phyloP scores from a whole-genome alignment of 2,329 filamentous ascomycete species.

The Aureobasidium uvarum region DNA sequence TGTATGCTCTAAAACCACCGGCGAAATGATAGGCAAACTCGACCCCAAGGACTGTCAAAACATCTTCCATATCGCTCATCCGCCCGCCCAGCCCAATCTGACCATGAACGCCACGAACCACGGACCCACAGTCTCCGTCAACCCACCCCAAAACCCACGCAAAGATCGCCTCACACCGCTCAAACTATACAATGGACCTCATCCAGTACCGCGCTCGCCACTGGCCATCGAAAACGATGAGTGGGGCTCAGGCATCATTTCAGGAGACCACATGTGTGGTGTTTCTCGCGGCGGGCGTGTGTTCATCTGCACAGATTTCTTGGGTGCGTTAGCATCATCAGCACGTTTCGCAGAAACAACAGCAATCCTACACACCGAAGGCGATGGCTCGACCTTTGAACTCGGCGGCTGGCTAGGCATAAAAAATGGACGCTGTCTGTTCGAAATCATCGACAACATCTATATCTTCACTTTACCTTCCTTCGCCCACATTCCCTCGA shows the following conservation, averaged over 20 bases:
- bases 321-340: conserved; percentile 38
- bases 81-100: conserved; percentile 25
- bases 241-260: conserved; percentile 50
- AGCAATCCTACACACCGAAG: conserved; percentile 45
- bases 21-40: conserved; percentile 42
- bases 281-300: conserved; percentile 46
- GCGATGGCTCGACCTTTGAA: conserved; percentile 44
- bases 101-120: conserved; percentile 31
- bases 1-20: conserved; percentile 44
- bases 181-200: conserved; percentile 29
- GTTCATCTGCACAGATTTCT: conserved; percentile 49
- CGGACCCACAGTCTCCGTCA: conserved; percentile 28
- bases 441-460: conserved; percentile 46
- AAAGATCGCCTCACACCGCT: conserved; percentile 31
- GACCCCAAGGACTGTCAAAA: conserved; percentile 40
- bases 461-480: conserved; percentile 47
- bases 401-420: conserved; percentile 50
- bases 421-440: conserved; percentile 44
- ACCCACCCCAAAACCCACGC: conserved; percentile 30
- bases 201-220: conserved; percentile 27
- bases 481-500: conserved; percentile 30
- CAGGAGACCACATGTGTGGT: conserved; percentile 45
- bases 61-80: conserved; percentile 41
- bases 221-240: conserved; percentile 42
- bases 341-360: conserved; percentile 34